phyloP scores from a whole-genome alignment of 805 yeast genomes.

The Wickerhamiella sergipiensis region DNA sequence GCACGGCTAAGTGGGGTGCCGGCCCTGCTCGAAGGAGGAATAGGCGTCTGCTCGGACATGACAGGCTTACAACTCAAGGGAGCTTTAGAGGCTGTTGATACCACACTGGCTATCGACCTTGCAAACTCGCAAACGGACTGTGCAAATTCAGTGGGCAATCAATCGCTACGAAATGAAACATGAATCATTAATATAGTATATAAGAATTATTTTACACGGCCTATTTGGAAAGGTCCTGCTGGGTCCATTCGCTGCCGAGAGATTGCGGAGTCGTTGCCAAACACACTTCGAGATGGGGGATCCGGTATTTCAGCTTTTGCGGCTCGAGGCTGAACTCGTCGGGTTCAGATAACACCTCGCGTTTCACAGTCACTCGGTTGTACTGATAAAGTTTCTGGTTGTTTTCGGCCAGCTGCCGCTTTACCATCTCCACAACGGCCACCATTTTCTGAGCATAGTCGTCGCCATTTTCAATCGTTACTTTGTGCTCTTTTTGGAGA shows the following conservation, averaged over 20 bases:
- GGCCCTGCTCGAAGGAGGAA: background rate
- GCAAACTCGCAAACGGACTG: no score
- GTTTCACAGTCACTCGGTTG: constrained; percentile 3
- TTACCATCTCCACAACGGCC: constrained; percentile 15
- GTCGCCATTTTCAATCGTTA: background rate
- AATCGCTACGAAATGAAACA: no score
- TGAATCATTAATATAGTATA: no score
- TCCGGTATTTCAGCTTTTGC: background rate
- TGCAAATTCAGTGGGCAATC: no score
- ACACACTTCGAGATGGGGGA: background rate
- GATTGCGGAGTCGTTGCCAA: background rate
- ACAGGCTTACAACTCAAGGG: background rate
- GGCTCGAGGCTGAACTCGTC: background rate
- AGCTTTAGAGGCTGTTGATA: no score
- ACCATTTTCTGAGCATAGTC: constrained; percentile 13
- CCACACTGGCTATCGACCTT: no score
- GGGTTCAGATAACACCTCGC: background rate
- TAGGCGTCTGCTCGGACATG: background rate
- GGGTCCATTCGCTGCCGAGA: constrained; percentile 1
- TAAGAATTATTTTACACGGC: no score
- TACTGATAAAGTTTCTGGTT: constrained; percentile 11
- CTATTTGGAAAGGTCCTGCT: no score
- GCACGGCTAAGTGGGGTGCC: background rate
- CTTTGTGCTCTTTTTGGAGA: background rate
- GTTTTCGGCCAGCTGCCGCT: constrained; percentile 6